A percentile compares a stretch with the other conserved stretches of the same genome.
Conservation (phyloP, 345 rosid genomes). For the Euphorbia pulcherrima region DNA sequence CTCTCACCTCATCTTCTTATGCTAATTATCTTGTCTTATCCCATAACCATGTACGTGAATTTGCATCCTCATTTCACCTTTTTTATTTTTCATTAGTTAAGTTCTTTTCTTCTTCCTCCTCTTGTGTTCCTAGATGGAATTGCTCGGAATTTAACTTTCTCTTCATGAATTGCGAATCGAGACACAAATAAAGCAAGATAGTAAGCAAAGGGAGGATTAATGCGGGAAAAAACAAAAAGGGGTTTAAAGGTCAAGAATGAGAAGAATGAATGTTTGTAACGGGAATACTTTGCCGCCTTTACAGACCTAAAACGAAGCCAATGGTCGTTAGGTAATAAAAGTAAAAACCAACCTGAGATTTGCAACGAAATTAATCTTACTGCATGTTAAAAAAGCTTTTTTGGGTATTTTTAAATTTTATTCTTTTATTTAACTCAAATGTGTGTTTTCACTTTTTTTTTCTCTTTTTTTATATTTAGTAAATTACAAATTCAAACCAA, state of each 20-base stretch:
- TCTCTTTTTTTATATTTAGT: too few species aligned
- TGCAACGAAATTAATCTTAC: too few species aligned
- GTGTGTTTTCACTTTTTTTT: too few species aligned
- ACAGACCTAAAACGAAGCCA: background rate
- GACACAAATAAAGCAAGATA: background rate
- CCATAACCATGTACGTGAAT: too few species aligned
- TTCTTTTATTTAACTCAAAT: too few species aligned
- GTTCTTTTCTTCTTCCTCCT: background rate
- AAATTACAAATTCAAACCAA: too few species aligned
- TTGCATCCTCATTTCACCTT: too few species aligned
- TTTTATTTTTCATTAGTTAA: too few species aligned
- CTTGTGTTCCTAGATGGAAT: background rate
- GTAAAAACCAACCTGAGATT: background rate
- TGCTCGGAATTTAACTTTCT: background rate
- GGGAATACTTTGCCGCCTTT: constrained; percentile 1
- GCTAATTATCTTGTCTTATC: too few species aligned
- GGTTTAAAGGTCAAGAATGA: background rate
- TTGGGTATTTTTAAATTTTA: too few species aligned
- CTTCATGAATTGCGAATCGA: background rate
- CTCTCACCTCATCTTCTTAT: too few species aligned
- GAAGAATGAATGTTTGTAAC: background rate
- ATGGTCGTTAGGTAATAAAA: background rate
- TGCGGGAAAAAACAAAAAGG: background rate
- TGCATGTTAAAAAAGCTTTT: too few species aligned
- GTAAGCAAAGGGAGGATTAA: background rate